These are phyloP conservation scores for Pisolithus albus DNA, from an alignment of 768 basidiomycete genomes.

Conservation along the genomic window DNA sequence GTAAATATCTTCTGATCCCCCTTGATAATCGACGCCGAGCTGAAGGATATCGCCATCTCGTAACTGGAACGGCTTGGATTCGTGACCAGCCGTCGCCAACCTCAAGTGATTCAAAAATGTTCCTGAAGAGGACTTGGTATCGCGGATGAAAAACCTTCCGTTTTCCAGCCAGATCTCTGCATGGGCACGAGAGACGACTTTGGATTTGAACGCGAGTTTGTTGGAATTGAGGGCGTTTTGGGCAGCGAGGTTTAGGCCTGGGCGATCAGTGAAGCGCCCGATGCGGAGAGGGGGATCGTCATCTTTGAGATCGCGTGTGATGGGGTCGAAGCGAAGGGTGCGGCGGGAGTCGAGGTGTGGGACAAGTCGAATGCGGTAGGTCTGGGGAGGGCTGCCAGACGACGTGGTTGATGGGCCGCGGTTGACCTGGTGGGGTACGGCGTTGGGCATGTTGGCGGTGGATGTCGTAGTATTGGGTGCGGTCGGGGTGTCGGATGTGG, in stretches of 20 bases:
- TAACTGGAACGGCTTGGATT: slow-evolving; percentile 68
- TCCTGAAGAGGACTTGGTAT: slow-evolving; percentile 84
- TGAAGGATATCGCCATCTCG: slow-evolving; percentile 94
- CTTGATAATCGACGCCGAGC: slow-evolving; percentile 96
- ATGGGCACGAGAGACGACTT: slow-evolving; percentile 91
- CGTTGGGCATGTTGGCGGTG: slow-evolving; percentile 7
- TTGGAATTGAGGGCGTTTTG: slow-evolving; percentile 65
- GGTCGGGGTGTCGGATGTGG: slow-evolving; percentile 7
- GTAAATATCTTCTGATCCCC: slow-evolving; percentile 94
- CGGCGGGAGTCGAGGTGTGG: slow-evolving; percentile 90
- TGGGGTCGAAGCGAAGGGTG: slow-evolving; percentile 87
- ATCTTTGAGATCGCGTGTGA: slow-evolving; percentile 74
- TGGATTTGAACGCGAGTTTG: slow-evolving; percentile 91
- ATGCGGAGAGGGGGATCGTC: slow-evolving; percentile 72
- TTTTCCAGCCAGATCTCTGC: slow-evolving; percentile 87
- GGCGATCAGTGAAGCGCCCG: slow-evolving; percentile 89
- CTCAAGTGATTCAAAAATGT: slow-evolving; percentile 95
- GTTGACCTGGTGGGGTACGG: slow-evolving; percentile 10
- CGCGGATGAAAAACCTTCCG: slow-evolving; percentile 76
- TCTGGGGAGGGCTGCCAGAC: slow-evolving; percentile 17
- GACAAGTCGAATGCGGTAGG: slow-evolving; percentile 85
- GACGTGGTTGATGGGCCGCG: slow-evolving; percentile 11
- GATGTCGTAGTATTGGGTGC: slow-evolving; percentile 6
- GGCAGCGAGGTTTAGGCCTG: slow-evolving; percentile 56
- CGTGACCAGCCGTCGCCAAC: slow-evolving; percentile 76